A percentile compares a stretch with the other conserved stretches of the same genome.
Evolutionary conservation across 441 rosid genomes (phyloP).

Genomic region (Raphanus hybrid): DNA sequence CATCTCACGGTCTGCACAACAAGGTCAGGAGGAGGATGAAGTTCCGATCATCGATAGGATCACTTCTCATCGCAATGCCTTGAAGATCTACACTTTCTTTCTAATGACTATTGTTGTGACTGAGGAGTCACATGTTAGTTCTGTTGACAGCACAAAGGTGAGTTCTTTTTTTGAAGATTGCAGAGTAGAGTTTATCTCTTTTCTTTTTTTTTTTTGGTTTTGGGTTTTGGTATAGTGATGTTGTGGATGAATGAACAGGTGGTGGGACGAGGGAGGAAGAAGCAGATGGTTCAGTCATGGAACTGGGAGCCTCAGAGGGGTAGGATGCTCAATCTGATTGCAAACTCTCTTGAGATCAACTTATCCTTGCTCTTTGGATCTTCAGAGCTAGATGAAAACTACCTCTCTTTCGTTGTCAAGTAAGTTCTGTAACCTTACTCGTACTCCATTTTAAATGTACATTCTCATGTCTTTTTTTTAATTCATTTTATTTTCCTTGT

Average conservation of each 20-base stretch:
- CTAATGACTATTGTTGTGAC: constrained; percentile 64
- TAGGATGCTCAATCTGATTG: constrained; percentile 84
- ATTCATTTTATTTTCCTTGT: constrained; percentile 36
- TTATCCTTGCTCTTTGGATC: constrained; percentile 91
- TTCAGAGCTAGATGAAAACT: constrained; percentile 82
- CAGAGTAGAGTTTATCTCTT: background rate
- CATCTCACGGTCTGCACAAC: constrained; percentile 63
- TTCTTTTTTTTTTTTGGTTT: background rate
- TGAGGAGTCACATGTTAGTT: constrained; percentile 59
- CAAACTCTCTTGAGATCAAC: constrained; percentile 94
- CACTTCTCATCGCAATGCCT: constrained; percentile 81
- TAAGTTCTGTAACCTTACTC: constrained; percentile 44
- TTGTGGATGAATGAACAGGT: constrained; percentile 56
- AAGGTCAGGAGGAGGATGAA: constrained; percentile 59
- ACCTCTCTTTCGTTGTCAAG: constrained; percentile 86
- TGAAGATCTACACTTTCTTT: constrained; percentile 88
- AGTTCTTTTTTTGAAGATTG: background rate
- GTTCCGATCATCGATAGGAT: constrained; percentile 62
- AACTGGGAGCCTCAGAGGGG: constrained; percentile 90
- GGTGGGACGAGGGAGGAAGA: constrained; percentile 67
- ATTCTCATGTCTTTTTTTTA: constrained; percentile 13
- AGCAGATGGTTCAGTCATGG: constrained; percentile 69
- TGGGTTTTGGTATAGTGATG: constrained; percentile 8
- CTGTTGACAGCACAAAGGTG: constrained; percentile 68
- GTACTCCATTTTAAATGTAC: constrained; percentile 14